These are phyloP conservation scores for Paxillus rubicundulus DNA, from an alignment of 768 basidiomycete species.

Conservation along the genomic window DNA sequence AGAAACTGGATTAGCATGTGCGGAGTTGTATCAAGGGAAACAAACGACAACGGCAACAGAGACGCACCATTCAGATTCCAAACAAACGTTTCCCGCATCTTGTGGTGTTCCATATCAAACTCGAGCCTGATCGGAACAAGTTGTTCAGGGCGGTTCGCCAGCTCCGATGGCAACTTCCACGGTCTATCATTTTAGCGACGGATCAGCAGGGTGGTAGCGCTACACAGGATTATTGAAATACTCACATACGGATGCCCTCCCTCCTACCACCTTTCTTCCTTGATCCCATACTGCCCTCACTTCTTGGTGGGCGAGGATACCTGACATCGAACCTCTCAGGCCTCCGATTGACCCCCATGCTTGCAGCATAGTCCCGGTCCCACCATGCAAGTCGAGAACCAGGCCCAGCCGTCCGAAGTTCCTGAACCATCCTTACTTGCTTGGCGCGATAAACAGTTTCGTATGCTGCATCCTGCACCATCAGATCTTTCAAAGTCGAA, in stretches of 20 bases:
- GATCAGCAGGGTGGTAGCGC: slow-evolving; percentile 8
- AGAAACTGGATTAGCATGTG: background rate
- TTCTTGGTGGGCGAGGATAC: slow-evolving; percentile 49
- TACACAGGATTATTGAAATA: slow-evolving; percentile 18
- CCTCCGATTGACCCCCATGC: slow-evolving; percentile 29
- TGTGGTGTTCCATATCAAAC: slow-evolving; percentile 91
- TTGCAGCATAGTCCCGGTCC: slow-evolving; percentile 51
- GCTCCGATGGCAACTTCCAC: slow-evolving; percentile 51
- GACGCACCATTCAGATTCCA: slow-evolving; percentile 93
- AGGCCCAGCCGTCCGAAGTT: slow-evolving; percentile 43
- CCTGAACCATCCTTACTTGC: slow-evolving; percentile 51
- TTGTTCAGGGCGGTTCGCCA: slow-evolving; percentile 66
- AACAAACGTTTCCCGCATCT: slow-evolving; percentile 93
- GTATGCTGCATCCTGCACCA: slow-evolving; percentile 43
- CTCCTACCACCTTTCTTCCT: slow-evolving; percentile 54
- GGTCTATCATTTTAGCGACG: slow-evolving; percentile 44
- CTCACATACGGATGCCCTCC: slow-evolving; percentile 77
- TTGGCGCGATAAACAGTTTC: slow-evolving; percentile 47
- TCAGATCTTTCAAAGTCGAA: slow-evolving; percentile 32
- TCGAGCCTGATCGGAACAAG: slow-evolving; percentile 96
- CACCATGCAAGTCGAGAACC: slow-evolving; percentile 55
- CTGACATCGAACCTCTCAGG: slow-evolving; percentile 49
- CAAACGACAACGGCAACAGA: background rate
- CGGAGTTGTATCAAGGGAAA: background rate
- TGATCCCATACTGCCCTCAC: slow-evolving; percentile 28